Conservation (phyloP, 495 filamentous ascomycete species). For the Tuber borchii region DNA sequence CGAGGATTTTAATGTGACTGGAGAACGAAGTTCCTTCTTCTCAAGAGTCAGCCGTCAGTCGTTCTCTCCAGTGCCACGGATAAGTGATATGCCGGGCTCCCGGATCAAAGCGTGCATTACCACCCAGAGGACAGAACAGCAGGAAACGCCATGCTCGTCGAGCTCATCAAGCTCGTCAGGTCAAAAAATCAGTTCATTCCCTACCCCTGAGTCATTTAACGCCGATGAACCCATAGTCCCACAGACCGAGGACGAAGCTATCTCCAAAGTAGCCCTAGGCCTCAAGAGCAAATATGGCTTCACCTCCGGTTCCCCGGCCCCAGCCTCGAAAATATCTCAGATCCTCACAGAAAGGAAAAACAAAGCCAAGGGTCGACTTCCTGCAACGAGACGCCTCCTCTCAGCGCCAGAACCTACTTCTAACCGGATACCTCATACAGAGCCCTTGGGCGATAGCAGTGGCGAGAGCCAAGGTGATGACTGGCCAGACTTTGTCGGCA, state of each 20-base stretch:
- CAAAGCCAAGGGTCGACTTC: neutral
- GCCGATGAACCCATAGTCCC: neutral
- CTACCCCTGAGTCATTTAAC: neutral
- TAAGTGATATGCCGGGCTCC: neutral
- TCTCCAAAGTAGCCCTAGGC: neutral
- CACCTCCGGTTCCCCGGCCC: neutral
- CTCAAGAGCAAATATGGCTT: constrained; percentile 1
- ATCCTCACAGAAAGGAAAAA: neutral
- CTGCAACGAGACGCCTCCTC: neutral
- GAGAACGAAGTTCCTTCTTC: constrained; percentile 34
- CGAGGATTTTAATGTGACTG: constrained; percentile 25
- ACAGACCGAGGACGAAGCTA: neutral
- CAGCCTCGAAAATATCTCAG: neutral
- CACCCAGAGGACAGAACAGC: neutral
- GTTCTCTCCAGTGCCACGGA: neutral
- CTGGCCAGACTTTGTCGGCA: constrained; percentile 1
- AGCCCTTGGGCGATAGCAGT: neutral
- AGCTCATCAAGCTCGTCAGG: neutral
- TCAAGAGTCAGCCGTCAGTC: constrained; percentile 10
- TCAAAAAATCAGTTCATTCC: constrained; percentile 1
- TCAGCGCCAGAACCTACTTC: neutral
- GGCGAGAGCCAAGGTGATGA: neutral
- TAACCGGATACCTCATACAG: neutral
- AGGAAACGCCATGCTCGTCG: neutral
- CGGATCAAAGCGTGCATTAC: neutral